A percentile compares a stretch with the other conserved stretches of the same genome.
These are phyloP conservation scores for Nothophytophthora sp. DNA, from an alignment of 352 stramenopile species.

Conservation along the genomic window DNA sequence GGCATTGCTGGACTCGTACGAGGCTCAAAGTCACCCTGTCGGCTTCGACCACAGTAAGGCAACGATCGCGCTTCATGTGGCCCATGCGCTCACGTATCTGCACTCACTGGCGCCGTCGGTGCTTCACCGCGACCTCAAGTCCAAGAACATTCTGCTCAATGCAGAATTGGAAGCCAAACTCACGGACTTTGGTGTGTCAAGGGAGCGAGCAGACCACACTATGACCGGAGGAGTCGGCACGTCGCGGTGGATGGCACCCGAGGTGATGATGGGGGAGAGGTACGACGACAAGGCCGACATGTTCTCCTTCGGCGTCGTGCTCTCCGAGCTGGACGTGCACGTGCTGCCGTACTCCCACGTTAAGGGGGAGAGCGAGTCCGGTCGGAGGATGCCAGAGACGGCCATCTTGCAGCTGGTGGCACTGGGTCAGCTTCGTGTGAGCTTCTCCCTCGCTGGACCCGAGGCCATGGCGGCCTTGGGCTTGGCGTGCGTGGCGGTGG, in stretches of 20 bases:
- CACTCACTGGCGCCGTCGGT: slow-evolving; percentile 30
- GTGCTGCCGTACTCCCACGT: slow-evolving; percentile 24
- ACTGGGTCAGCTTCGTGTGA: slow-evolving; percentile 31
- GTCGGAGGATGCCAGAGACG: slow-evolving; percentile 29
- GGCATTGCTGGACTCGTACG: slow-evolving; percentile 13
- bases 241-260: slow-evolving; percentile 30
- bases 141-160: slow-evolving; percentile 59
- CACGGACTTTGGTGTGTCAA: slow-evolving; percentile 54
- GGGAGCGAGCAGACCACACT: slow-evolving; percentile 17
- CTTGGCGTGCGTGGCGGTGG: slow-evolving; percentile 29
- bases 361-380: slow-evolving; percentile 15
- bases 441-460: slow-evolving; percentile 23
- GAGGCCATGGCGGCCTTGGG: slow-evolving; percentile 16
- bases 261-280: slow-evolving; percentile 26
- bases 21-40: slow-evolving; percentile 11
- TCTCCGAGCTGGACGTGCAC: slow-evolving; percentile 30
- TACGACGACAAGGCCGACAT: slow-evolving; percentile 33
- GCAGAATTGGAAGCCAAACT: slow-evolving; percentile 36
- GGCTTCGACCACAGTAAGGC: slow-evolving; percentile 27
- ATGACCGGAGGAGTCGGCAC: slow-evolving; percentile 29
- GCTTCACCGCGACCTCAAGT: slow-evolving; percentile 68
- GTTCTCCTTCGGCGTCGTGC: slow-evolving; percentile 30
- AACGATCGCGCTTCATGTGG: slow-evolving; percentile 25
- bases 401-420: slow-evolving; percentile 45
- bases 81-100: slow-evolving; percentile 27